Evolutionary conservation across 2,329 filamentous ascomycete species (phyloP), one percentile per base, ranked within the genome.

Genomic region (Graphiopsis chlorocephala): DNA sequence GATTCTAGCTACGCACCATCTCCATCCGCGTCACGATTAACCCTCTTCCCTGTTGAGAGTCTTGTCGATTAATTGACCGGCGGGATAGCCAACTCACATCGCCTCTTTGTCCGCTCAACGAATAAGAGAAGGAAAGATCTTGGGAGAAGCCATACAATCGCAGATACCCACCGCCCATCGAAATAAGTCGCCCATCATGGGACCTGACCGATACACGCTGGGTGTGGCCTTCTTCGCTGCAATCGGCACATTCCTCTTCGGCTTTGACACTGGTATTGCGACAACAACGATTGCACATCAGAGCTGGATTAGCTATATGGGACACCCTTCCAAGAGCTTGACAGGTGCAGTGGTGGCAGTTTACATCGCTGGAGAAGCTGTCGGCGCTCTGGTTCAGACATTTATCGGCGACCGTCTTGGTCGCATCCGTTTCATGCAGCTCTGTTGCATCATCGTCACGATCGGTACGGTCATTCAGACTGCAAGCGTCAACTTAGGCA

Each of bases 361-460:
- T 3, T 87, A 87, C 69, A 74, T 87, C 65, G 85, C 85, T 6
- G 85, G 85, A 29, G 85, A 88, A 72, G 84, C 84, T 14, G 73
- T 83, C 5, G 85, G 85, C 1, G 83, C 85, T 17, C 50, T 75
- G 7, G 66, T 69, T 3, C 85, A 87, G 69, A 86, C 82, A 3
- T 77, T 80, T 5, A 73, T 86, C 20, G 85, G 80, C 10, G 85
- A 88, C 68, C 79, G 73, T 20, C 69, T 91, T 64, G 91, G 91
- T 70, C 87, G 90, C 75, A 88, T 89, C 72, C 86, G 83, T 74
- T 90, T 89, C 68, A 86, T 92, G 77, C 88, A 92, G 65, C n/a
- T 77, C 2, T 90, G 89, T 68, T 95, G 91, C 74, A 3, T 76
- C 12, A 84, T 93, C 79, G 96, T 91, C 82, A 82, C 84, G 31